phyloP scores from a whole-genome alignment of 306 rosid genomes.

The Ziziphus jujuba region DNA sequence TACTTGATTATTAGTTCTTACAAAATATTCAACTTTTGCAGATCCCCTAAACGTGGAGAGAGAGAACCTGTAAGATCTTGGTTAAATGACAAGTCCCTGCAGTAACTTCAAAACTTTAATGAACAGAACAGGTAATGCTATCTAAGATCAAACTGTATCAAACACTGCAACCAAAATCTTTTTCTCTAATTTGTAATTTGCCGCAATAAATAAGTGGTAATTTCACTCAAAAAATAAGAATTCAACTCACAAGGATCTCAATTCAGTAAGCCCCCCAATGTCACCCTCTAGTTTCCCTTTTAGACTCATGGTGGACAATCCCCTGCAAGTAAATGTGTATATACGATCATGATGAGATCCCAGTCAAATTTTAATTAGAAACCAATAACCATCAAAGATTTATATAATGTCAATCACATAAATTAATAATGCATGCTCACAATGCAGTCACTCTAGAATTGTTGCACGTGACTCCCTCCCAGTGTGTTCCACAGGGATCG shows the following conservation, averaged over 20 bases:
- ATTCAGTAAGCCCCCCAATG: slow-evolving; percentile 60
- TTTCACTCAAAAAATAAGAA: background rate
- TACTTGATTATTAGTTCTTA: slow-evolving; percentile 43
- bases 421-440: slow-evolving; percentile 37
- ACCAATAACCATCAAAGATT: background rate
- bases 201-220: background rate
- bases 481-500: slow-evolving; percentile 73
- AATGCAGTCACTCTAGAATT: slow-evolving; percentile 75
- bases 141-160: slow-evolving; percentile 11
- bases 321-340: slow-evolving; percentile 38
- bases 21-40: slow-evolving; percentile 66
- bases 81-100: slow-evolving; percentile 80
- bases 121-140: slow-evolving; percentile 5
- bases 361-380: background rate
- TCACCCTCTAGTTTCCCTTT: slow-evolving; percentile 68
- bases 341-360: background rate
- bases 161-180: background rate
- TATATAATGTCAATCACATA: background rate
- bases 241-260: slow-evolving; percentile 68
- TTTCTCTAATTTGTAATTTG: background rate
- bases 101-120: slow-evolving; percentile 22
- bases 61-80: slow-evolving; percentile 54
- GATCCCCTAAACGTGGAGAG: slow-evolving; percentile 48
- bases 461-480: slow-evolving; percentile 93
- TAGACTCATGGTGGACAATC: slow-evolving; percentile 68